Evolutionary conservation across 1,139 yeast genomes (phyloP).

Genomic region (Magnusiomyces tetraspermus): DNA sequence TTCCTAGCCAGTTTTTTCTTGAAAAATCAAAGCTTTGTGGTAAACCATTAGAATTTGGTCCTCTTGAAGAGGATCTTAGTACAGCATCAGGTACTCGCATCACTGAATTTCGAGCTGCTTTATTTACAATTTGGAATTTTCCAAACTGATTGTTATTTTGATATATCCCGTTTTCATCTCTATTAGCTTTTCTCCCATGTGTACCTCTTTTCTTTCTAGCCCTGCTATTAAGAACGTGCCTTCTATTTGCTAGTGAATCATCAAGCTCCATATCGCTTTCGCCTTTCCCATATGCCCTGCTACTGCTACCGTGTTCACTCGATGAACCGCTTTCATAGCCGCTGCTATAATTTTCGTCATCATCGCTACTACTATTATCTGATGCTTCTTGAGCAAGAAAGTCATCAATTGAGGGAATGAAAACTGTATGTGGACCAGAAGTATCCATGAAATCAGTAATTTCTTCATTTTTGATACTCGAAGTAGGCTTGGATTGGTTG

Average conservation of each 20-base stretch:
- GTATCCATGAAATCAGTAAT: slow-evolving; percentile 18
- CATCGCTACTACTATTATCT: background rate
- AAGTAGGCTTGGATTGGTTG: too few species aligned
- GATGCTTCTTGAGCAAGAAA: slow-evolving; percentile 13
- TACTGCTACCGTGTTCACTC: background rate
- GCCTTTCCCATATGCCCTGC: background rate
- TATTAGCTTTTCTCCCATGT: too few species aligned
- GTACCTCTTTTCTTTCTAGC: too few species aligned
- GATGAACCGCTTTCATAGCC: background rate
- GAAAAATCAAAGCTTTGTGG: background rate
- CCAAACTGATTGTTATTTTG: too few species aligned
- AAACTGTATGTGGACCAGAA: slow-evolving; percentile 18
- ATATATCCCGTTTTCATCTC: too few species aligned
- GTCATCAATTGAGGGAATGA: slow-evolving; percentile 23
- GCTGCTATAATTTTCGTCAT: background rate
- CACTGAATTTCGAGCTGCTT: background rate
- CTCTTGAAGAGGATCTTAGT: background rate
- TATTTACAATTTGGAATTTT: background rate
- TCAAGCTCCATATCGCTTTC: slow-evolving; percentile 1
- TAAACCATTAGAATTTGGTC: background rate
- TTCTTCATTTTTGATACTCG: too few species aligned
- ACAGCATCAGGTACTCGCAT: slow-evolving; percentile 1
- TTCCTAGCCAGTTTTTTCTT: background rate
- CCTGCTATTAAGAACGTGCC: background rate
- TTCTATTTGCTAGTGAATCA: background rate